Evolutionary conservation across 2,329 filamentous ascomycete species (phyloP).

Genomic region (Tolypocladium ophioglossoides): DNA sequence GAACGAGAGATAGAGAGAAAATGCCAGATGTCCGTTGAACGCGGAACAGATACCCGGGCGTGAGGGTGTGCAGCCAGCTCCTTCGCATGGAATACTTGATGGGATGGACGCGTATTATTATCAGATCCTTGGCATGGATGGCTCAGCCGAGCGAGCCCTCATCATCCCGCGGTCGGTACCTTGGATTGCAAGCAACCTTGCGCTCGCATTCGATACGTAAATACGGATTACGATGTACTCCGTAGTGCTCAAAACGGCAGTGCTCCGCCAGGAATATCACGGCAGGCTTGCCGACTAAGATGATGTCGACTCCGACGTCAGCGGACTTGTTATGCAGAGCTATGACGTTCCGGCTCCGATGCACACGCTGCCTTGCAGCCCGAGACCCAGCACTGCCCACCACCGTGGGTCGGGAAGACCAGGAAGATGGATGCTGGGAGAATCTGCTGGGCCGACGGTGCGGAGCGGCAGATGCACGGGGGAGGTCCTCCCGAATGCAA

Average conservation of each 20-base stretch:
- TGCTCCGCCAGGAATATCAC: neutral
- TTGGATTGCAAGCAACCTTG: neutral
- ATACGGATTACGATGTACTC: too few relatives aligned
- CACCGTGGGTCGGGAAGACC: neutral
- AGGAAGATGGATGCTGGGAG: neutral
- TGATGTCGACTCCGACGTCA: neutral
- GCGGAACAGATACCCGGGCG: neutral
- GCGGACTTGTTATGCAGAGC: neutral
- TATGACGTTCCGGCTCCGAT: neutral
- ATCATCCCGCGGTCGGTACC: neutral
- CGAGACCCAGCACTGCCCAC: neutral
- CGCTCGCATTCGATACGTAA: neutral
- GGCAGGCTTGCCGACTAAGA: neutral
- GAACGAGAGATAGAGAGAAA: neutral
- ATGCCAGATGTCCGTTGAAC: neutral
- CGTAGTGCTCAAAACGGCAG: too few relatives aligned
- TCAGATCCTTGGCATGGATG: neutral
- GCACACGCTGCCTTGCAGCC: neutral
- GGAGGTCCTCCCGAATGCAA: neutral
- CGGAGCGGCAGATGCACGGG: neutral
- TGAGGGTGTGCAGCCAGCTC: neutral
- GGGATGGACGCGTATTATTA: too few relatives aligned
- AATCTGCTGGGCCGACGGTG: neutral
- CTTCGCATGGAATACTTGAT: too few relatives aligned
- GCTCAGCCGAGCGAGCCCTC: neutral